These are phyloP conservation scores for Chlorella sp. DNA, from an alignment of 139 green algal genomes.

Conservation along the genomic window DNA sequence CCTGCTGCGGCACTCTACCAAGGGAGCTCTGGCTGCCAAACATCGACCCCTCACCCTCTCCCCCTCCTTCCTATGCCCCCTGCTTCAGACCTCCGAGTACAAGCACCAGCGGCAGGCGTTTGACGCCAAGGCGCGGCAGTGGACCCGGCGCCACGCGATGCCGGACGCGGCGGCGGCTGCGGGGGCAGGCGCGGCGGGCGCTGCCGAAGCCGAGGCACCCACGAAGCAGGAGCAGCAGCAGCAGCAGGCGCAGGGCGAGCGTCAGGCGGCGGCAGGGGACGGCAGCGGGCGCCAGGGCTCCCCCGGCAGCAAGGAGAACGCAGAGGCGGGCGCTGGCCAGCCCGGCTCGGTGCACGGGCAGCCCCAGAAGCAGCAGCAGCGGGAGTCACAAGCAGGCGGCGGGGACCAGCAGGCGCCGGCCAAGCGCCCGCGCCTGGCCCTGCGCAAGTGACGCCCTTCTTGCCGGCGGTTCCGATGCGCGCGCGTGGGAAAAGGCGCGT, in stretches of 20 bases:
- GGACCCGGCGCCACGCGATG: slow-evolving; percentile 29
- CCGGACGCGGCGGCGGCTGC: not conserved
- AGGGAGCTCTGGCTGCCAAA: too few relatives aligned
- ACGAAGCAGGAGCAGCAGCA: not conserved
- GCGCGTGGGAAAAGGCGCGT: too few relatives aligned
- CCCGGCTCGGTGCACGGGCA: not conserved
- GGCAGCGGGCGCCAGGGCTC: not conserved
- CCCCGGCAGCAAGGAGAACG: not conserved
- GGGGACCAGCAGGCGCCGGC: not conserved
- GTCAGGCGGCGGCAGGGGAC: not conserved
- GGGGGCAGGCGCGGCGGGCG: not conserved
- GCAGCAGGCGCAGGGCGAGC: not conserved
- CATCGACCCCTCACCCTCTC: too few relatives aligned
- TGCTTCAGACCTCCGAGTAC: slow-evolving; percentile 42
- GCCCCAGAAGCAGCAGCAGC: not conserved
- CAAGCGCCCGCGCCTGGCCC: not conserved
- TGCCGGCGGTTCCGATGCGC: too few relatives aligned
- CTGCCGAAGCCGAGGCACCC: not conserved
- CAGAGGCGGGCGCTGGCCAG: not conserved
- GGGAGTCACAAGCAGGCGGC: not conserved
- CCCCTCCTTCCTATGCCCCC: not conserved
- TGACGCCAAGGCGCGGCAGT: slow-evolving; percentile 40
- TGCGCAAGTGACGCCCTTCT: not conserved
- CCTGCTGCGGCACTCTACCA: too few relatives aligned
- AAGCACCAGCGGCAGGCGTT: slow-evolving; percentile 42